Conservation (phyloP, 2,329 filamentous ascomycete species). For the Talaromyces albobiverticillius region DNA sequence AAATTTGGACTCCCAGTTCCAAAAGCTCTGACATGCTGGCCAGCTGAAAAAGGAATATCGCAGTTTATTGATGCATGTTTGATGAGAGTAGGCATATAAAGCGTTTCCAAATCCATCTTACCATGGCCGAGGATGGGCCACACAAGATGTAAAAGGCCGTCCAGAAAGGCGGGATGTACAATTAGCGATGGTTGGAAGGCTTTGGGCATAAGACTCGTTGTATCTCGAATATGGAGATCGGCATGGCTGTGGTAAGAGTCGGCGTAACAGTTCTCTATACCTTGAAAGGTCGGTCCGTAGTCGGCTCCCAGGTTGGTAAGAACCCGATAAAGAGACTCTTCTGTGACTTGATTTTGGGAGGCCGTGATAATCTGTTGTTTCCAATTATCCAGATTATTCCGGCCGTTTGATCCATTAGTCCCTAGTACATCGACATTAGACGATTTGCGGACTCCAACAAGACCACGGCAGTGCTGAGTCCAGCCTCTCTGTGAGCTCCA, state of each 20-base stretch:
- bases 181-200: slow-evolving; percentile 43
- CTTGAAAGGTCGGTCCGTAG: slow-evolving; percentile 54
- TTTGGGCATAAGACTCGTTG: slow-evolving; percentile 45
- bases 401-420: not conserved
- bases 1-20: slow-evolving; percentile 14
- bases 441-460: slow-evolving; percentile 23
- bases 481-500: slow-evolving; percentile 26
- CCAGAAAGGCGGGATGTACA: slow-evolving; percentile 48
- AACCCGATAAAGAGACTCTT: slow-evolving; percentile 44
- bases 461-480: slow-evolving; percentile 26
- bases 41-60: slow-evolving; percentile 17
- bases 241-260: slow-evolving; percentile 26
- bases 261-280: slow-evolving; percentile 47
- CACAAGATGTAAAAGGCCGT: slow-evolving; percentile 31
- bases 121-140: slow-evolving; percentile 34
- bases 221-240: slow-evolving; percentile 43
- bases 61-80: slow-evolving; percentile 24
- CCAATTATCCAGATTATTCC: not conserved
- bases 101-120: slow-evolving; percentile 26
- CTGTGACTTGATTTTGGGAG: slow-evolving; percentile 26
- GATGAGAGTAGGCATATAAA: slow-evolving; percentile 35
- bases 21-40: slow-evolving; percentile 19
- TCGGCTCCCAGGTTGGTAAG: slow-evolving; percentile 48
- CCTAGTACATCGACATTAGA: slow-evolving; percentile 19
- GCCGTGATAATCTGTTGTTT: not conserved